Conservation (phyloP, 352 stramenopile species). For the Pythium sp. region DNA sequence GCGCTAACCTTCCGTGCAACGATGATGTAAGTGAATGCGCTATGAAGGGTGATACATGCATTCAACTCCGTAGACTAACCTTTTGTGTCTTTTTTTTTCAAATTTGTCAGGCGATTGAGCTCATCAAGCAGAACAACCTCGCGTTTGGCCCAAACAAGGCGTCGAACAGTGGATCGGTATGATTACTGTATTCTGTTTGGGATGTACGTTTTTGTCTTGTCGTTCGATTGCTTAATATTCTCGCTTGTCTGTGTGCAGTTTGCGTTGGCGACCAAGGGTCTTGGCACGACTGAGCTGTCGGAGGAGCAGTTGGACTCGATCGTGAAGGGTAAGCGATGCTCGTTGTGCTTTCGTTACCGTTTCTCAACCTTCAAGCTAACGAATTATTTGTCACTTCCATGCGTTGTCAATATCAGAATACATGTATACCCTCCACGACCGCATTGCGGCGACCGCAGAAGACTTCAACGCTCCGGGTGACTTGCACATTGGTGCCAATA, state of each 20-base stretch:
- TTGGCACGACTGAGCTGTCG: constrained; percentile 52
- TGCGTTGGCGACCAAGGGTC: constrained; percentile 60
- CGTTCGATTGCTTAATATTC: too few relatives aligned
- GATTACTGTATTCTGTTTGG: background rate
- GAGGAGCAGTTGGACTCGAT: constrained; percentile 66
- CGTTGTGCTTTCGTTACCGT: background rate
- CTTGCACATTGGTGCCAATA: constrained; percentile 92
- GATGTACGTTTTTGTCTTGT: background rate
- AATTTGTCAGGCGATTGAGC: constrained; percentile 45
- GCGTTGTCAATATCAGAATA: constrained; percentile 43
- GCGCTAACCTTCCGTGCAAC: constrained; percentile 81
- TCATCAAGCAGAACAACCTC: constrained; percentile 83
- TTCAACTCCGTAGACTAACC: background rate
- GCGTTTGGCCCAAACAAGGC: constrained; percentile 87
- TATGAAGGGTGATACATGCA: background rate
- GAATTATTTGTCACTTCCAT: constrained; percentile 11
- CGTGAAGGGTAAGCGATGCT: constrained; percentile 48
- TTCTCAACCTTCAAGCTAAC: background rate
- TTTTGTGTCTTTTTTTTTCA: background rate
- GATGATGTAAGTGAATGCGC: constrained; percentile 34
- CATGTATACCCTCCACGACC: constrained; percentile 74
- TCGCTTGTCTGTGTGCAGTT: constrained; percentile 26
- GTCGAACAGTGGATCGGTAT: constrained; percentile 71
- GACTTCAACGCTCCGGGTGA: constrained; percentile 80
- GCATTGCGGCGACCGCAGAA: constrained; percentile 59